These are phyloP conservation scores for Leccinum arenicola DNA, from an alignment of 768 basidiomycete genomes.

Conservation along the genomic window DNA sequence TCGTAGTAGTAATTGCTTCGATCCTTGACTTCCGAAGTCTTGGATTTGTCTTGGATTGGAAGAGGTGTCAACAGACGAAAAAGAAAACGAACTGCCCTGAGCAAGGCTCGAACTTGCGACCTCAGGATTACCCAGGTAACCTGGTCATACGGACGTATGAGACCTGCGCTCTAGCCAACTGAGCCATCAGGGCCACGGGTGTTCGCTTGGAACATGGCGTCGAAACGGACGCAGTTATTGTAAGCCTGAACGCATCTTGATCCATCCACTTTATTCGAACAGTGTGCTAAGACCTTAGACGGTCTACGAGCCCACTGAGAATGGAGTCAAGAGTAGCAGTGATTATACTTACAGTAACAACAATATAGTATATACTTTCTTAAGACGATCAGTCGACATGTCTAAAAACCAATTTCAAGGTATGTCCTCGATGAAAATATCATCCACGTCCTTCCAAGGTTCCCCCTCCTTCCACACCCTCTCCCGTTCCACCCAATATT, in stretches of 20 bases:
- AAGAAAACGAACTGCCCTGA: constrained; percentile 38
- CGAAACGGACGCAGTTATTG: neutral
- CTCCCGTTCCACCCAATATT: constrained; percentile 86
- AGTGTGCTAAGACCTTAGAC: too few species aligned
- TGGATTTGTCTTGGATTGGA: too few species aligned
- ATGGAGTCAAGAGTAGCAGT: neutral
- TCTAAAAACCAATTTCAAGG: neutral
- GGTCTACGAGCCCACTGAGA: too few species aligned
- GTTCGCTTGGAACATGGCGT: neutral
- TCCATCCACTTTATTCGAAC: too few species aligned
- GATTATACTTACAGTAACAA: neutral
- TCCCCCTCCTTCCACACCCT: constrained; percentile 46
- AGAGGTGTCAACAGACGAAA: neutral
- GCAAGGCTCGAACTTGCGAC: constrained; percentile 62
- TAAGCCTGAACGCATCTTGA: too few species aligned
- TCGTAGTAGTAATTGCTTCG: neutral
- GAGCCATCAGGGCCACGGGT: constrained; percentile 46
- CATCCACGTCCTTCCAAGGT: constrained; percentile 68
- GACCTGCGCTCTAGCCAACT: constrained; percentile 57
- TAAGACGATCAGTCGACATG: neutral
- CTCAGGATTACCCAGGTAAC: constrained; percentile 45
- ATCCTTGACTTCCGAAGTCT: neutral
- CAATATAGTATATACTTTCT: neutral
- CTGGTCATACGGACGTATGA: constrained; percentile 41
- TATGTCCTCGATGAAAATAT: constrained; percentile 74